A percentile compares a stretch with the other conserved stretches of the same genome.
These are phyloP conservation scores for Taphrina flavorubra DNA, from an alignment of 1,139 yeast genomes.

Conservation along the genomic window DNA sequence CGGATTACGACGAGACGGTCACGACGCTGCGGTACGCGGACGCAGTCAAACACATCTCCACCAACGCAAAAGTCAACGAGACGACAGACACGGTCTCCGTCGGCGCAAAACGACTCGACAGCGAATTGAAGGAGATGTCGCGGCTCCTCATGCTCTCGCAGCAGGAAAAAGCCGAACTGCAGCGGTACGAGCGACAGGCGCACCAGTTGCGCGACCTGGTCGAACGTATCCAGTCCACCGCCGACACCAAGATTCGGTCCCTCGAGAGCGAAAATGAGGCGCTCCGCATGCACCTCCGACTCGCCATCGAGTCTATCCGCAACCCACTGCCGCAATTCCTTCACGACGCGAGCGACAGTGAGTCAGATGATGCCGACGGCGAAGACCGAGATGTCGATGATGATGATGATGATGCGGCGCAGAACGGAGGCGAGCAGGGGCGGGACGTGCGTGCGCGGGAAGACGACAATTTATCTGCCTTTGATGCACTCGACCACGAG, in stretches of 20 bases:
- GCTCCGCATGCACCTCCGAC: conserved; percentile 38
- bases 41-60: conserved; percentile 71
- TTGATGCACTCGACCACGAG: conserved; percentile 25
- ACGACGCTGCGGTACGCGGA: conserved; percentile 78
- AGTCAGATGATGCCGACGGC: neutral
- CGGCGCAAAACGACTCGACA: conserved; percentile 25
- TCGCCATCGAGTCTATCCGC: conserved; percentile 41
- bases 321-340: conserved; percentile 37
- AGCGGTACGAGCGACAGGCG: conserved; percentile 30
- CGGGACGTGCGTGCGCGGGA: no score
- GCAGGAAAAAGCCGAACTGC: conserved; percentile 36
- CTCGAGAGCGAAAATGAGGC: conserved; percentile 41
- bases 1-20: conserved; percentile 74
- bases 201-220: conserved; percentile 29
- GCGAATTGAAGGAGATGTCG: conserved; percentile 38
- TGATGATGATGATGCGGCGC: neutral
- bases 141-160: conserved; percentile 30
- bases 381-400: neutral
- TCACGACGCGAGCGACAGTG: neutral
- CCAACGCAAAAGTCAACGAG: conserved; percentile 61
- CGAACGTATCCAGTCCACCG: conserved; percentile 17
- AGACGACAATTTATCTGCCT: neutral
- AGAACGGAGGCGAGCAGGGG: neutral
- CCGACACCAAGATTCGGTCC: conserved; percentile 29
- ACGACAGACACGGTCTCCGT: conserved; percentile 8